Base-by-base conservation (phyloP, 768 basidiomycete species). In the Russula brevipes region DNA sequence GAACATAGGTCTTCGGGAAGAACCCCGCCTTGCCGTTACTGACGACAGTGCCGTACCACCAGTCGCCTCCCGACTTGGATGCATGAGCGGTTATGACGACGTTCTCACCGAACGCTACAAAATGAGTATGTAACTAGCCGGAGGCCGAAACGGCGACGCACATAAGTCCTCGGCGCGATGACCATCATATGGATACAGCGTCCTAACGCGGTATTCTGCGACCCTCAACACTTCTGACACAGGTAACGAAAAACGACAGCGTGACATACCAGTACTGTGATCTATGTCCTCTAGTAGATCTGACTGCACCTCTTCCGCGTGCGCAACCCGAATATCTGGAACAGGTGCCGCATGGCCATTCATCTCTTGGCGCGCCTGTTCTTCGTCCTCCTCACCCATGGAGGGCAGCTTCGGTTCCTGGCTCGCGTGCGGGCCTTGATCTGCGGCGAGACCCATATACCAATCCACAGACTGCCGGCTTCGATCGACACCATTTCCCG, bases 1-100 rank as follows among this genome's bases (percentile, higher is more conserved):
- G 84, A 11, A 96, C 88, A 69, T 96, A 98, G 2, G 86, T 85
- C 72, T 87, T 86, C 0, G 96, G 96, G 84, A 98, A 92, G 77
- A 95, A 85, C 1, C 97, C 97, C 39, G 82, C 78, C 70, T 82
- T 84, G 19, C 88, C 86, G 57, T 79, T 82, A 59, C 78, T 83
- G 38, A 86, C 75, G 16, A 82, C 72, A 4, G 79, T 89, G 33
- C 94, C 94, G 71, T 89, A 91, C 91, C 93, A 96, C 97, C 97
- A 98, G 65, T 93, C 91, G 44, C 89, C 85, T 19, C 81, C 85
- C 38, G 85, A 79, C 73, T 91, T 96, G 17, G 94, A 91, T 0
- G 94, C 93, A 73, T 96, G 83, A 11, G 90, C 94, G 39, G 78
- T 74, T 12, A 98, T 76, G 54, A 94, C 80, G 31, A 86, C 70